Evolutionary conservation across 1,284 basidiomycete species (phyloP).

Genomic region (Sporisorium iseilematis-ciliati): DNA sequence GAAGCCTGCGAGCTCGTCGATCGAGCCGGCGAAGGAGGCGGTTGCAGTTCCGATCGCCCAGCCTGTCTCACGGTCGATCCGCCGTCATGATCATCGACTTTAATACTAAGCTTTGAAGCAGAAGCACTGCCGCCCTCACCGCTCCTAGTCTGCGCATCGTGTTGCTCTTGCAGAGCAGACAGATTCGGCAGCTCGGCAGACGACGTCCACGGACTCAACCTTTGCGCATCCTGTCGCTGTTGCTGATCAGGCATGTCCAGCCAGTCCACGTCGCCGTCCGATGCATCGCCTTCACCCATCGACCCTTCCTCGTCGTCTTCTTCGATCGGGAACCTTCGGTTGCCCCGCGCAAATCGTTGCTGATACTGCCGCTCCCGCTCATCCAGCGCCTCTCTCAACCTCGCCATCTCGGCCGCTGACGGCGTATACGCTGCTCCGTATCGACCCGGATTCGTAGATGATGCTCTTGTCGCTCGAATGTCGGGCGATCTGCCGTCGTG

Average conservation of each 20-base stretch:
- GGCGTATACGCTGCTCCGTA: conserved; percentile 32
- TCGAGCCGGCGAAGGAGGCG: conserved; percentile 22
- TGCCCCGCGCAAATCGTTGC: conserved; percentile 21
- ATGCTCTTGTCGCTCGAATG: conserved; percentile 8
- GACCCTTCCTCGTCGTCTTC: conserved; percentile 31
- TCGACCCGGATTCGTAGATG: conserved; percentile 12
- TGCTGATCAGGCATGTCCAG: conserved; percentile 13
- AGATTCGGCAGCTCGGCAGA: conserved; percentile 18
- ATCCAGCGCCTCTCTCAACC: conserved; percentile 42
- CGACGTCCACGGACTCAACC: conserved; percentile 13
- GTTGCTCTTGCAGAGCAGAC: neutral
- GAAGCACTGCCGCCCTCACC: neutral
- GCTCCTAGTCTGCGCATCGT: neutral
- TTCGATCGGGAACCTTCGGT: conserved; percentile 31
- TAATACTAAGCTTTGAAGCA: neutral
- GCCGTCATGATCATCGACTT: neutral
- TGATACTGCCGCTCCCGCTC: conserved; percentile 47
- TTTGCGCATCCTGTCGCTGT: conserved; percentile 4
- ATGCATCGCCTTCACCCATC: conserved; percentile 18
- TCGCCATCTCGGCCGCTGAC: conserved; percentile 34
- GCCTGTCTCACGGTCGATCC: neutral
- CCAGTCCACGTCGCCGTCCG: conserved; percentile 21
- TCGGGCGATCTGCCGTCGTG: conserved; percentile 21
- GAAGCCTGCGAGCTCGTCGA: conserved; percentile 20
- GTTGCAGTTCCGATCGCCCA: neutral